A percentile compares a stretch with the other conserved stretches of the same genome.
Evolutionary conservation across 805 yeast genomes (phyloP).

Genomic region (Wickerhamomyces strasburgensis): DNA sequence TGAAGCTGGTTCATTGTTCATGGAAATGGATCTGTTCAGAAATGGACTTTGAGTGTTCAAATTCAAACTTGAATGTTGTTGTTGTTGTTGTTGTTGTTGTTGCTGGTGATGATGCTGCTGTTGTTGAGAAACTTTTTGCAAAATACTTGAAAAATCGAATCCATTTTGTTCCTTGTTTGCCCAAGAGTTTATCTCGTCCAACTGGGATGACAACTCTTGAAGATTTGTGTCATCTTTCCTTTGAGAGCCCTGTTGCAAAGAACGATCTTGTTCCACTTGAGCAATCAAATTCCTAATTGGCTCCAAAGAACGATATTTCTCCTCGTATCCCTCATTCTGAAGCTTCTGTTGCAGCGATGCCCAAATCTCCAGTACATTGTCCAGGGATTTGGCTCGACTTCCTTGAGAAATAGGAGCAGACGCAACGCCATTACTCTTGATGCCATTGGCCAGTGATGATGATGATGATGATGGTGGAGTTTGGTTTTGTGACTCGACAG

Average conservation of each 20-base stretch:
- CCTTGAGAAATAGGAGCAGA: no score
- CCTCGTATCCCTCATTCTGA: conserved; percentile 25
- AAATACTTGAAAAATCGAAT: conserved; percentile 21
- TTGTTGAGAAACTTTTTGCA: conserved; percentile 15
- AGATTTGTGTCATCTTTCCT: conserved; percentile 5
- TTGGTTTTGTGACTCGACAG: neutral
- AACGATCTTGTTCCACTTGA: conserved; percentile 21
- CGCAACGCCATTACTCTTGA: conserved; percentile 1
- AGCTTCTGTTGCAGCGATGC: conserved; percentile 30
- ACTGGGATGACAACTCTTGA: conserved; percentile 12
- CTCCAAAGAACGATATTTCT: conserved; percentile 29
- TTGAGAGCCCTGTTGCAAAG: conserved; percentile 6
- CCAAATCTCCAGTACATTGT: conserved; percentile 52
- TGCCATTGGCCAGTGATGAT: neutral
- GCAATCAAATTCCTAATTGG: conserved; percentile 20
- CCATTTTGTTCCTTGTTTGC: conserved; percentile 20
- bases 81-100: conserved; percentile 6
- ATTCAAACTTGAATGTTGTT: neutral
- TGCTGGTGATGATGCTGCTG: conserved; percentile 11
- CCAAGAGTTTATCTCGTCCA: conserved; percentile 20
- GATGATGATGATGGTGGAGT: conserved; percentile 3
- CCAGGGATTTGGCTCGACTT: conserved; percentile 37
- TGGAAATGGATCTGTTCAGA: conserved; percentile 3
- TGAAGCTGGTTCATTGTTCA: conserved; percentile 8
- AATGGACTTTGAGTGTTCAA: conserved; percentile 7